Base-by-base conservation (phyloP, 257 asterid genomes). In the Nicotiana noctiflora region DNA sequence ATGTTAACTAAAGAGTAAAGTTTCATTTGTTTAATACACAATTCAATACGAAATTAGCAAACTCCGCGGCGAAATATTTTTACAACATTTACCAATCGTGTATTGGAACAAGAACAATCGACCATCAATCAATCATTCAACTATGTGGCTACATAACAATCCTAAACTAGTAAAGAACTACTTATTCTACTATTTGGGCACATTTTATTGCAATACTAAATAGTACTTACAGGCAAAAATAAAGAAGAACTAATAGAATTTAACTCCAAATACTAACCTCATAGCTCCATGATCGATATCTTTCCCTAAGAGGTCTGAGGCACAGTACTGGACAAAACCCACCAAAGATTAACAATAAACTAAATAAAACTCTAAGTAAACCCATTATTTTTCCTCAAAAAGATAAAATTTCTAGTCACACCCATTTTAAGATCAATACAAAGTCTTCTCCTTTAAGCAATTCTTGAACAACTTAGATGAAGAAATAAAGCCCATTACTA, bases 201-300 rank as follows among this genome's bases (percentile, higher is more conserved):
- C 4, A 66, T 66, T 32, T 32, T 52, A 32, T 17, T 66, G 27
- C 75, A 32, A n/a, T 66, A 66, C 23, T 4, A 65, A 18, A 65
- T 32, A 17, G 17, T 8, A 13, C 75, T 34, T 29, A 17, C 29
- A 65, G 75, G 9, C 17, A 66, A 63, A 6, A 27, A 63, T 44
- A 63, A 63, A 40, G 44, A 63, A 63, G 21, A 27, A 40, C 12
- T 25, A 77, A 31, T 31, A 53, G 59, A 67, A 31, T 13, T 55
- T 49, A 64, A 79, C 75, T n/a, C 59, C 67, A 83, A 34, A 60
- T 19, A 84, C 93, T 83, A 84, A 94, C 99, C 97, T 94, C 98
- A 83, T 96, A 97, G 60, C 98, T 95, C 99, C 98, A 96, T 4
- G 98, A 87, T 77, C 87, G 91, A 65, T 88, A 82, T 86, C 93